Base-by-base conservation (phyloP, 1,284 basidiomycete genomes). In the Melanopsichium pennsylvanicum region DNA sequence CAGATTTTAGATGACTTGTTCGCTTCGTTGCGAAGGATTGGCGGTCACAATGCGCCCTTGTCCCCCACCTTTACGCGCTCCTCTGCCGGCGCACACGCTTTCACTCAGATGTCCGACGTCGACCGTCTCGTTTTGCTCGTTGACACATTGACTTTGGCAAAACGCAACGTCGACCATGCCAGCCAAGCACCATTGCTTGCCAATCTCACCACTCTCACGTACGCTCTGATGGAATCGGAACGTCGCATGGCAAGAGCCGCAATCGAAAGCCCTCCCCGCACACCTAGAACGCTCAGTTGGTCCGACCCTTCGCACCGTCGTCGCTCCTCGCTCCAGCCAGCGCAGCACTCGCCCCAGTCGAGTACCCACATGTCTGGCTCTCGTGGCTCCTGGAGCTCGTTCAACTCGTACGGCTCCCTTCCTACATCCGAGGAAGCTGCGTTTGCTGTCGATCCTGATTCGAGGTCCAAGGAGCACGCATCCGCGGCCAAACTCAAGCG, bases 1-100 rank as follows among this genome's bases (percentile, higher is more conserved):
- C 52, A 49, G 29, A 43, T 54, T 39, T 41, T 61, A n/a, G 64
- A 68, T 37, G 64, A 68, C 32, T 33, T 68, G 40, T 57, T 68
- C 18, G 58, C 64, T 18, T 57, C 58, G 11, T 26, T 68, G 11
- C 64, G 58, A 29, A 45, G 58, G 21, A 50, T 68, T 33, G 54
- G 41, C 18, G 58, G 52, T 16, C 48, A 56, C 45, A 54, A 46
- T 42, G 58, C 54, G 26, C 58, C 64, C 2, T 39, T 68, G 12
- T 68, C 64, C 0, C 58, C 57, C 11, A 54, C 49, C 22, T 61
- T 61, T 34, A 27, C 58, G 5, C 52, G 54, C 6, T 35, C 43
- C 2, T n/a, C 37, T 5, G 15, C 27, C n/a, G n/a, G 38, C 1
- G 33, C 35, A 5, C n/a, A 27, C 10, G 36, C 22, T 16, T 11